Evolutionary conservation across 116 monocot genomes (phyloP), one percentile per base, ranked within the genome.

Genomic region (Dioscorea cayenensis): DNA sequence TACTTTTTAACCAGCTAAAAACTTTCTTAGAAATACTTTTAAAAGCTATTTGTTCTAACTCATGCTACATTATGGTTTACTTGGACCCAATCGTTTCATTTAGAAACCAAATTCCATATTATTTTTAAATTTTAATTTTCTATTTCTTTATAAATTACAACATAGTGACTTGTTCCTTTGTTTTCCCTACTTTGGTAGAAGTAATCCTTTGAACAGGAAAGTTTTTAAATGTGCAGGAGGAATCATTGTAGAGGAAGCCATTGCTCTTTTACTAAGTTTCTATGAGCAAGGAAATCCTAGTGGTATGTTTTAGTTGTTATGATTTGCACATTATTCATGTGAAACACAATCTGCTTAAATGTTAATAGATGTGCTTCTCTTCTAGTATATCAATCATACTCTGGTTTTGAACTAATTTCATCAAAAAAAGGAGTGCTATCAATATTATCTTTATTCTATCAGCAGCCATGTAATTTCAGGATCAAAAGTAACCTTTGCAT

Each of bases 211-310:
- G 43, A 61, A 72, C 19, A 72, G 74, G 73, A 87, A 78, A 65
- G 77, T 80, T 58, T 95, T 85, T 75, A 82, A 75, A 72, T 89
- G 89, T 66, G 78, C 66, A 48, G 92, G 89, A 73, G 92, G 92
- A 37, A 51, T 89, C 72, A 82, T 95, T 87, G 64, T 92, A 61
- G 77, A 76, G 13, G 87, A 95, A 37, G 89, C 95, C 14, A 23
- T 89, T 66, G 72, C 79, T 72, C 84, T 95, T 74, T 79, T 95
- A 48, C 77, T 87, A 65, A 73, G 69, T 65, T 95, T 95, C 77
- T 95, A 95, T 77, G 92, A 95, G 59, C 95, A 92, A 66, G 95
- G 92, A 72, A 95, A 95, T 81, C 92, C 95, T 25, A 92, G 92
- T 73, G 92, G 95, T 95, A 84, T 64, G 6, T 73, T 2, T 48